Evolutionary conservation across 1,284 basidiomycete species (phyloP).

Genomic region (Fomitopsis pinicola): DNA sequence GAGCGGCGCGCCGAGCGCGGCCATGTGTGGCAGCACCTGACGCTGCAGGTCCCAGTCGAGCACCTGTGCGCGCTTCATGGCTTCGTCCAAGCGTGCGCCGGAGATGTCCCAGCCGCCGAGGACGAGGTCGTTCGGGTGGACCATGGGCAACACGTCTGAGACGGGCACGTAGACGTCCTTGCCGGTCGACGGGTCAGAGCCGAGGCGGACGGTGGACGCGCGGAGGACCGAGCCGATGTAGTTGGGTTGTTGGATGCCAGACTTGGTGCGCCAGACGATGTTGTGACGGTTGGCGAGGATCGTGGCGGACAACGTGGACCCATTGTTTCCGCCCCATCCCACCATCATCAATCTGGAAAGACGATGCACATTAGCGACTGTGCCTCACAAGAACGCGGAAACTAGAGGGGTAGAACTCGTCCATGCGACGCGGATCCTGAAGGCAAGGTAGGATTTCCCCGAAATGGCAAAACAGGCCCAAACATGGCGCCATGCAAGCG

Average conservation of each 20-base stretch:
- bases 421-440: no score
- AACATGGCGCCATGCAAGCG: not conserved
- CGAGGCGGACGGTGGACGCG: constrained; percentile 92
- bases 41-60: constrained; percentile 97
- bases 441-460: no score
- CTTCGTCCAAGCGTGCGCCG: constrained; percentile 78
- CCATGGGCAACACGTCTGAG: constrained; percentile 94
- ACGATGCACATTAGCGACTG: not conserved
- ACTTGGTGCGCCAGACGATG: constrained; percentile 95
- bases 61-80: constrained; percentile 92
- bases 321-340: constrained; percentile 97
- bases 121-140: constrained; percentile 98
- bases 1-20: constrained; percentile 77
- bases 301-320: constrained; percentile 91
- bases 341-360: constrained; percentile 86
- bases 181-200: constrained; percentile 77
- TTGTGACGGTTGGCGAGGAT: constrained; percentile 96
- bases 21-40: constrained; percentile 88
- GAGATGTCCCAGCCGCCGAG: constrained; percentile 99
- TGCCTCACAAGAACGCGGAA: not conserved
- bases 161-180: constrained; percentile 94
- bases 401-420: not conserved
- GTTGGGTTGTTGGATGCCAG: constrained; percentile 91
- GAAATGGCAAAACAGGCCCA: not conserved
- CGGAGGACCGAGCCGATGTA: constrained; percentile 94